phyloP scores from a whole-genome alignment of 192 early-diverging fungal genomes.

The Coemansia sp. region DNA sequence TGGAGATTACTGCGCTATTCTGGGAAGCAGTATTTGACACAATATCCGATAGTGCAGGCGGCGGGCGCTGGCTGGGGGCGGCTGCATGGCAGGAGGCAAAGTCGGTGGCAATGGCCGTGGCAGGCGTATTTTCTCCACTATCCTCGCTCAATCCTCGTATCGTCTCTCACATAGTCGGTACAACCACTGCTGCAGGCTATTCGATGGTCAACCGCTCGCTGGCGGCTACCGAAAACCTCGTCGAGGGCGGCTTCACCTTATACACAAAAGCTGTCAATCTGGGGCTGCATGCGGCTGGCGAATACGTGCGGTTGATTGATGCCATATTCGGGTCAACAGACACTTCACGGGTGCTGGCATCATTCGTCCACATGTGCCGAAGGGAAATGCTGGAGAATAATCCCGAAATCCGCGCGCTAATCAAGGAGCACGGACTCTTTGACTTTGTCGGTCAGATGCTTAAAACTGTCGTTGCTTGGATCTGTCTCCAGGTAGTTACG shows the following conservation, averaged over 20 bases:
- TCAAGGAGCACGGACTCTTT: constrained; percentile 64
- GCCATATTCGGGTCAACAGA: constrained; percentile 95
- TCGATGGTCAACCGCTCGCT: constrained; percentile 41
- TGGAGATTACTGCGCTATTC: constrained; percentile 47
- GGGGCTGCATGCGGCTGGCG: constrained; percentile 72
- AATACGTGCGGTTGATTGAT: constrained; percentile 88
- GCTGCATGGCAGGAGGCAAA: constrained; percentile 43
- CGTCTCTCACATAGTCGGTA: constrained; percentile 34
- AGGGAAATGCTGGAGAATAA: constrained; percentile 69
- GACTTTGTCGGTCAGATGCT: constrained; percentile 69
- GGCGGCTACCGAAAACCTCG: constrained; percentile 33
- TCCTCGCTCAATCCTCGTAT: constrained; percentile 47
- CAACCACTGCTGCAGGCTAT: constrained; percentile 38
- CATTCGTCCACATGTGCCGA: constrained; percentile 75
- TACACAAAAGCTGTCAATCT: constrained; percentile 73
- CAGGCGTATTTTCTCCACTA: constrained; percentile 33
- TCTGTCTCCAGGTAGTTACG: constrained; percentile 80
- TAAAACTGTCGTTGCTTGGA: constrained; percentile 84
- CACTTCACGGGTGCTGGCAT: constrained; percentile 81
- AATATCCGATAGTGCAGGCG: constrained; percentile 42
- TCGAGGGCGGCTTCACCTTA: constrained; percentile 72
- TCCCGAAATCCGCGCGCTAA: constrained; percentile 59
- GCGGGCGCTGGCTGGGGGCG: constrained; percentile 41
- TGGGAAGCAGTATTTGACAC: constrained; percentile 53
- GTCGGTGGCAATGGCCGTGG: constrained; percentile 20